These are phyloP conservation scores for Berkeleyomyces rouxiae DNA, from an alignment of 2,329 filamentous ascomycete species.

Conservation along the genomic window DNA sequence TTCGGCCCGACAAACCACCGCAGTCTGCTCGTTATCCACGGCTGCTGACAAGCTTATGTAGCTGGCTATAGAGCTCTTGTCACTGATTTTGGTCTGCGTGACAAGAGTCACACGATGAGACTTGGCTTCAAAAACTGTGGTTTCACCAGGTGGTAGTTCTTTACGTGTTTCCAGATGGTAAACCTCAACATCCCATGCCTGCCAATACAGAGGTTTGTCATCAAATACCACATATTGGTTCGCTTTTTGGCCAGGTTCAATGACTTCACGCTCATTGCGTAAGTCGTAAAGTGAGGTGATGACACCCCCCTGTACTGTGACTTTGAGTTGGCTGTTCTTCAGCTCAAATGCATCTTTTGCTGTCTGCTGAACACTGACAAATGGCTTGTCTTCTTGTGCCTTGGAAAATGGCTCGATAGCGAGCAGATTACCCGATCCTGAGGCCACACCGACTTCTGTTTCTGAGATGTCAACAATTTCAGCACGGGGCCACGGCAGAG, in stretches of 20 bases:
- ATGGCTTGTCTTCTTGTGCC: conserved; percentile 28
- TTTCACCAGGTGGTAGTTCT: conserved; percentile 52
- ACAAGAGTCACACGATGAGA: conserved; percentile 64
- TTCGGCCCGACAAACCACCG: conserved; percentile 48
- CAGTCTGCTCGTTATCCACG: conserved; percentile 26
- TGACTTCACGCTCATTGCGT: conserved; percentile 54
- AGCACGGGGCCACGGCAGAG: conserved; percentile 67
- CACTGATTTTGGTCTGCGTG: conserved; percentile 75
- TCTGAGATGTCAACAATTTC: conserved; percentile 52
- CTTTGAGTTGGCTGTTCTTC: conserved; percentile 57
- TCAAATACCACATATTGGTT: conserved; percentile 93
- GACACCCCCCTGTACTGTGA: conserved; percentile 56
- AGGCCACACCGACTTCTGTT: conserved; percentile 35
- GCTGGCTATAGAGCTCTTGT: conserved; percentile 70
- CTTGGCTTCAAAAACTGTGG: conserved; percentile 53
- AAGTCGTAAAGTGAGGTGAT: conserved; percentile 77
- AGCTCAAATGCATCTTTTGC: conserved; percentile 55
- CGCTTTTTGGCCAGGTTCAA: conserved; percentile 57
- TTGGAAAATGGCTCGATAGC: conserved; percentile 33
- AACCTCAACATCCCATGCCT: conserved; percentile 96
- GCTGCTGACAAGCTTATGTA: conserved; percentile 65
- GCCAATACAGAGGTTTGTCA: conserved; percentile 94
- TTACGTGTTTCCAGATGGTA: conserved; percentile 79
- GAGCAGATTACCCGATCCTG: conserved; percentile 37
- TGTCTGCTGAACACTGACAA: conserved; percentile 32